A percentile compares a stretch with the other conserved stretches of the same genome.
These are phyloP conservation scores for Cystobasidium tubakii DNA, from an alignment of 768 basidiomycete genomes.

Conservation along the genomic window DNA sequence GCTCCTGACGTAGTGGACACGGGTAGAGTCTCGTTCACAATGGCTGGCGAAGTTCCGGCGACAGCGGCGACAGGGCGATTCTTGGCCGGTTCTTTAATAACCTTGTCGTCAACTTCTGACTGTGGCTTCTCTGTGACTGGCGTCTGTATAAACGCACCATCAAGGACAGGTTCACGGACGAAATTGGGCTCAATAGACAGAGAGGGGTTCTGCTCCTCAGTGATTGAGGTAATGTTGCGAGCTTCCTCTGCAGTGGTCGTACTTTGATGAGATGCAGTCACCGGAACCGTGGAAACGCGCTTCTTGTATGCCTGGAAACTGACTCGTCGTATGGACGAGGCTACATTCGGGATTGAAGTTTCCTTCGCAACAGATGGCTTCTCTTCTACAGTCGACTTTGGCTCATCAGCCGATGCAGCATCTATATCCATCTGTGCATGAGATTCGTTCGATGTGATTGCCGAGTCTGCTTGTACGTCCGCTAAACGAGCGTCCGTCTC, in stretches of 20 bases:
- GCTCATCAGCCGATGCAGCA: background rate
- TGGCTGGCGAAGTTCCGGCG: background rate
- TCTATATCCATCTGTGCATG: background rate
- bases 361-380: background rate
- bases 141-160: background rate
- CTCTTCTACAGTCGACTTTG: background rate
- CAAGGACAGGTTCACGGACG: background rate
- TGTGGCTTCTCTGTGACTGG: background rate
- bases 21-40: background rate
- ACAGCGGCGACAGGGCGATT: background rate
- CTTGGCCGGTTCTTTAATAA: background rate
- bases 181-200: background rate
- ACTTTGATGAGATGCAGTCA: background rate
- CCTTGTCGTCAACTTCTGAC: background rate
- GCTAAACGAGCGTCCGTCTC: too few species aligned
- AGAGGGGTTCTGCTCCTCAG: background rate
- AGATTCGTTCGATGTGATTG: too few species aligned
- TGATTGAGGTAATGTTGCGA: background rate
- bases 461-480: too few species aligned
- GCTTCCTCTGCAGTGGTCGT: background rate
- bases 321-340: background rate
- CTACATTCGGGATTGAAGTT: background rate
- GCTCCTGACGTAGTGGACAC: background rate
- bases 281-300: background rate
- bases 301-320: slow-evolving; percentile 32